Evolutionary conservation across 2,329 filamentous ascomycete genomes (phyloP), one percentile per base, ranked within the genome.

Genomic region (Pseudogymnoascus destructans): DNA sequence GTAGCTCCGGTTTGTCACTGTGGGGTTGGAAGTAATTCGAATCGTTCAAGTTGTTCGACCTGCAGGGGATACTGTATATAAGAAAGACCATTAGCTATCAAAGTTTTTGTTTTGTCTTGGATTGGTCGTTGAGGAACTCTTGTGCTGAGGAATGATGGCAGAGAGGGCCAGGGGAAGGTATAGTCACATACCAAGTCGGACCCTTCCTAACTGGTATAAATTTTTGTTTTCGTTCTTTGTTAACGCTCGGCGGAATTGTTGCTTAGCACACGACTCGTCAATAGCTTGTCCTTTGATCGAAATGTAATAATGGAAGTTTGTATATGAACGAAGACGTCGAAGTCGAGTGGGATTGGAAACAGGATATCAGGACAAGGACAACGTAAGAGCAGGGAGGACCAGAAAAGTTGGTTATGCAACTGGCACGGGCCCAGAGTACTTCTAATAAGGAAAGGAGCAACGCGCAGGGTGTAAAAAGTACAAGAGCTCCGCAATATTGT

Each of bases 141-240:
- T 10, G 33, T 55, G 52, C 9, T 55, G 52, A 33, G 25, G 52
- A 55, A 55, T 55, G 52, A n/a, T 4, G 46, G 52, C 10, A 19
- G 49, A 9, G 25, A 35, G 30, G 25, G 8, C 33, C 21, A 33
- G 30, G 52, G 52, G 27, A 33, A 27, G 42, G 42, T 49, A 49
- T 49, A n/a, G 42, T 49, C 52, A 55, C 52, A 55, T 55, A 55
- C 52, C 52, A 55, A 33, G 30, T 35, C 52, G 42, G 42, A 27
- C 42, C 42, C 42, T 49, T 49, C 23, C 42, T 49, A 25, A 49
- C 42, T 49, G 42, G 27, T 49, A 49, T 49, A 49, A 49, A 49
- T 15, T 15, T 27, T 49, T 2, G 15, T 49, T 23, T 15, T 49
- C 23, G 42, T 49, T 27, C 21, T 27, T 27, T 49, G 42, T 49